These are phyloP conservation scores for Paramecium bursaria DNA, from an alignment of 73 alveolate species.

Conservation along the genomic window DNA sequence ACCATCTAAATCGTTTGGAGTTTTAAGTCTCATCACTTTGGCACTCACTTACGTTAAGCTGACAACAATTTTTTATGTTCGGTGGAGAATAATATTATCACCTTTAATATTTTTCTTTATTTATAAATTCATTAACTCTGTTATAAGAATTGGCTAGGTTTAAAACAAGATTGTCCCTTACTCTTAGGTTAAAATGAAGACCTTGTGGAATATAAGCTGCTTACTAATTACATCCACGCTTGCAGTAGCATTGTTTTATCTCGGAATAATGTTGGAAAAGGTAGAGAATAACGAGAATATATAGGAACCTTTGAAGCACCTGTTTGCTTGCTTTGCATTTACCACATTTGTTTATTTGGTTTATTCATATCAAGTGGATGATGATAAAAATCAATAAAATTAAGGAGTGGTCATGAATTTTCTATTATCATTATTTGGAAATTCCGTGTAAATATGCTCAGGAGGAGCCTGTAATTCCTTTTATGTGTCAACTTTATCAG, in stretches of 20 bases:
- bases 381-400: neutral
- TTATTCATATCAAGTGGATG: neutral
- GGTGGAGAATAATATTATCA: slow-evolving; percentile 55
- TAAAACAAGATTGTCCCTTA: no score
- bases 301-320: slow-evolving; percentile 31
- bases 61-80: slow-evolving; percentile 51
- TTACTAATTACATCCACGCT: neutral
- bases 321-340: slow-evolving; percentile 26
- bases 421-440: slow-evolving; percentile 61
- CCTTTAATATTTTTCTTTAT: slow-evolving; percentile 55
- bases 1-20: slow-evolving; percentile 57
- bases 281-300: slow-evolving; percentile 8
- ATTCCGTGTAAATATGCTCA: slow-evolving; percentile 79
- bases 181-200: neutral
- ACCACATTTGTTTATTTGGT: neutral
- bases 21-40: slow-evolving; percentile 37
- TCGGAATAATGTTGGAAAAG: slow-evolving; percentile 47
- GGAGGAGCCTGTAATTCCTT: slow-evolving; percentile 88
- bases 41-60: slow-evolving; percentile 59
- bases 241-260: slow-evolving; percentile 56
- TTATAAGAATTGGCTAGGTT: slow-evolving; percentile 8
- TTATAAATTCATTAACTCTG: slow-evolving; percentile 29
- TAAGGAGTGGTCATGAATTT: slow-evolving; percentile 22
- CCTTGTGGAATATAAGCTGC: neutral
- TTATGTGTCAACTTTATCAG: slow-evolving; percentile 80